Evolutionary conservation across 192 early-diverging fungal species (phyloP).

Genomic region (Funneliformis geosporum): DNA sequence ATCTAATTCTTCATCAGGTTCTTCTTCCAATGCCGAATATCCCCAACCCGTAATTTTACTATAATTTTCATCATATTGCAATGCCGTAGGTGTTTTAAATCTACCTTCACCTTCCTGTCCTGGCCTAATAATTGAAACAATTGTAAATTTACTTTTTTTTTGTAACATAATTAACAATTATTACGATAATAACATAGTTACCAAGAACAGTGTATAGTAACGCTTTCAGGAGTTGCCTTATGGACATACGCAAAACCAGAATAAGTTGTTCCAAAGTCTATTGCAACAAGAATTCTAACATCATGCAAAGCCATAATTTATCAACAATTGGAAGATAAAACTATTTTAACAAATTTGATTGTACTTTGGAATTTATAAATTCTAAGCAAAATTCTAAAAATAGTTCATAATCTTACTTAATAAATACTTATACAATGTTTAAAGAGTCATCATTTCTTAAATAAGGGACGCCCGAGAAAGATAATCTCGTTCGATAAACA

Average conservation of each 20-base stretch:
- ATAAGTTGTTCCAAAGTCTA: constrained; percentile 23
- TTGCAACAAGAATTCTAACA: not conserved
- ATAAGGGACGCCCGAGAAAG: too few relatives aligned
- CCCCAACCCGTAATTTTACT: constrained; percentile 5
- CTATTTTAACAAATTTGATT: too few relatives aligned
- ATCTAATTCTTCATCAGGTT: not conserved
- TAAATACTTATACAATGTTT: too few relatives aligned
- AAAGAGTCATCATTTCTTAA: too few relatives aligned
- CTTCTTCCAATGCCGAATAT: constrained; percentile 6
- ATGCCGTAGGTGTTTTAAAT: constrained; percentile 23
- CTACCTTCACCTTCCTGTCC: not conserved
- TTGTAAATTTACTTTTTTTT: not conserved
- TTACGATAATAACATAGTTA: not conserved
- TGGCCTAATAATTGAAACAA: constrained; percentile 7
- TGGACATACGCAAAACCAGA: constrained; percentile 17
- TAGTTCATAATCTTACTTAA: too few relatives aligned
- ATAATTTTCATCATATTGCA: constrained; percentile 22
- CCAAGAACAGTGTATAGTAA: not conserved
- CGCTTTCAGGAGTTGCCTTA: not conserved
- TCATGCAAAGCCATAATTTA: not conserved
- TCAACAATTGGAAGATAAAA: too few relatives aligned
- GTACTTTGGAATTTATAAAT: too few relatives aligned
- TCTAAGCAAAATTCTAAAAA: too few relatives aligned
- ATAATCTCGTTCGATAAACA: too few relatives aligned
- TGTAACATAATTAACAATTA: not conserved